These are phyloP conservation scores for Sphagnum contortum DNA, from an alignment of 225 moss, liverwort and hornwort species.

Conservation along the genomic window DNA sequence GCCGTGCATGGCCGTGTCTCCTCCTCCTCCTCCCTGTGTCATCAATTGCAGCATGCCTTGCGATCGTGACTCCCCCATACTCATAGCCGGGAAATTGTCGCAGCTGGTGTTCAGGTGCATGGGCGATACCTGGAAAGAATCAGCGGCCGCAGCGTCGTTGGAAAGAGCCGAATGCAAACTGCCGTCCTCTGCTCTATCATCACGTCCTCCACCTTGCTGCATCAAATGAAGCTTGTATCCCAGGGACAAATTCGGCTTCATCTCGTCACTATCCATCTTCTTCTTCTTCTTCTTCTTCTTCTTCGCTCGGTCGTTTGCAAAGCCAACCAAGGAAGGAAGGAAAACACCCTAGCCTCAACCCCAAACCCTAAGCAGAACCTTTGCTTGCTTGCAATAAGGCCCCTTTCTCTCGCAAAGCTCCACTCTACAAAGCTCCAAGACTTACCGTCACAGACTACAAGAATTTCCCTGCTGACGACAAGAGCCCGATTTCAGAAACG, in stretches of 20 bases:
- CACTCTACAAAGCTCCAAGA: too few relatives aligned
- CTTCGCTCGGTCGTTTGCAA: too few relatives aligned
- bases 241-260: slow-evolving; percentile 41
- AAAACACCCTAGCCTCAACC: too few relatives aligned
- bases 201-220: slow-evolving; percentile 24
- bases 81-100: background rate
- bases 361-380: too few relatives aligned
- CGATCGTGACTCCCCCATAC: background rate
- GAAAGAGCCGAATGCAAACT: slow-evolving; percentile 22
- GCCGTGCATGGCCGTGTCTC: slow-evolving; percentile 53
- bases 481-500: too few relatives aligned
- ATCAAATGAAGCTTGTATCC: slow-evolving; percentile 24
- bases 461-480: too few relatives aligned
- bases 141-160: slow-evolving; percentile 24
- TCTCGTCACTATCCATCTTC: slow-evolving; percentile 52
- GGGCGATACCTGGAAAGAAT: slow-evolving; percentile 35
- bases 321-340: too few relatives aligned
- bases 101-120: slow-evolving; percentile 2
- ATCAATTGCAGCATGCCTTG: background rate
- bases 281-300: slow-evolving; percentile 5
- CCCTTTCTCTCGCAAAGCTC: too few relatives aligned
- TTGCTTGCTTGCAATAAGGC: too few relatives aligned
- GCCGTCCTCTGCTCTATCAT: slow-evolving; percentile 25
- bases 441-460: too few relatives aligned
- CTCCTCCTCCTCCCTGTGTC: slow-evolving; percentile 11